phyloP scores from a whole-genome alignment of 768 basidiomycete species.

The Neoboletus brunneissimus region DNA sequence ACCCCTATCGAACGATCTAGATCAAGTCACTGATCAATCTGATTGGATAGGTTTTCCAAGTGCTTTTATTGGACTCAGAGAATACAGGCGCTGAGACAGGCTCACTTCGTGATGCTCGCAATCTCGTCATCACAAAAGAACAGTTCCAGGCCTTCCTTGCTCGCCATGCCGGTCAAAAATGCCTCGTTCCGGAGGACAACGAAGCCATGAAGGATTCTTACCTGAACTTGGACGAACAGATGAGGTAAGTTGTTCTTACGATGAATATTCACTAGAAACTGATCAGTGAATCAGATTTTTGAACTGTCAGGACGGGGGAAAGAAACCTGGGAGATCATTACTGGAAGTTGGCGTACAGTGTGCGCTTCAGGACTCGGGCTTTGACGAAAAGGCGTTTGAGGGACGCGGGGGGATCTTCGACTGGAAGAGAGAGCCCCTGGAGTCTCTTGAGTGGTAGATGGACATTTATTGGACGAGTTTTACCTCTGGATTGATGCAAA shows the following conservation, averaged over 20 bases:
- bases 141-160: slow-evolving; percentile 37
- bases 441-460: slow-evolving; percentile 2
- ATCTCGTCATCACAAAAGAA: slow-evolving; percentile 33
- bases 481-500: background rate
- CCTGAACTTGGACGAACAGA: slow-evolving; percentile 37
- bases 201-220: slow-evolving; percentile 41
- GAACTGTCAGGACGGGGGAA: slow-evolving; percentile 35
- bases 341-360: slow-evolving; percentile 35
- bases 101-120: slow-evolving; percentile 35
- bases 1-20: background rate
- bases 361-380: slow-evolving; percentile 36
- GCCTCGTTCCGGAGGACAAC: slow-evolving; percentile 39
- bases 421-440: slow-evolving; percentile 27
- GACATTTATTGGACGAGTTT: background rate
- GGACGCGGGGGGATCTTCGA: slow-evolving; percentile 36
- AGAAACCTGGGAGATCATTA: slow-evolving; percentile 25
- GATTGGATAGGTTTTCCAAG: slow-evolving; percentile 34
- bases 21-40: background rate
- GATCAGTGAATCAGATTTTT: slow-evolving; percentile 26
- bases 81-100: slow-evolving; percentile 33
- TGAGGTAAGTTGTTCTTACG: slow-evolving; percentile 28
- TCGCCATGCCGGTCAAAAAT: slow-evolving; percentile 30
- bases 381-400: slow-evolving; percentile 32
- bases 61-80: slow-evolving; percentile 35
- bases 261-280: background rate